Base-by-base conservation (phyloP, 2,329 filamentous ascomycete species). In the Epichloe brachyelytri region DNA sequence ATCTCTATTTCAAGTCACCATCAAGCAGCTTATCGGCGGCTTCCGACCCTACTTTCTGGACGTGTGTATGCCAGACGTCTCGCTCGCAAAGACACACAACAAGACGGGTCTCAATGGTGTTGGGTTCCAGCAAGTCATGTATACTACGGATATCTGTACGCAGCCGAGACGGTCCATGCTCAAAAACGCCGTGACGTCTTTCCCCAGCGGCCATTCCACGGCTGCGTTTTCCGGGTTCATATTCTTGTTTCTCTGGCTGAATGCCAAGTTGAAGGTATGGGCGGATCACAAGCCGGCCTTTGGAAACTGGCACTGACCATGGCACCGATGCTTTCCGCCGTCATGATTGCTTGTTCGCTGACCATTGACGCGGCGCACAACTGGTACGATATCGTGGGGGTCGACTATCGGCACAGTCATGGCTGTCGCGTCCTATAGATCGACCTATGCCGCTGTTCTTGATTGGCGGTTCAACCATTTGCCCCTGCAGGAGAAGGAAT, bases 181-280 rank as follows among this genome's bases (percentile, higher is more conserved):
- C 59, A 75, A 83, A 59, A 76, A 83, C 54, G 72, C 75, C 5
- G 71, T 86, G 36, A 79, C 82, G 38, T 79, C 77, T 1, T 84
- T 87, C 58, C 83, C 83, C 0, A 84, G 79, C 5, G 83, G 83
- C 0, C 83, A 87, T 62, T 75, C 80, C 1, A 81, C 80, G 0
- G 79, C 78, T 1, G 79, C 80, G 0, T 84, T 81, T 53, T 79
- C 81, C 0, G 79, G 78, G 2, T 80, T 79, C 54, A 71, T 80
- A 7, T 86, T 79, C 60, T 66, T 86, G 7, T 82, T 75, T 56
- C 68, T 86, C 11, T 87, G 85, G 68, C 70, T 86, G 26, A 86
- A 86, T 59, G 83, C 80, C 36, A 86, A 87, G 67, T 68, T 87
- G 39, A 86, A 86, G 67, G 75, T 85, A 48, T 85, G 78, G 68